Conservation (phyloP, 192 early-diverging fungal species). For the Allomyces javanicus region DNA sequence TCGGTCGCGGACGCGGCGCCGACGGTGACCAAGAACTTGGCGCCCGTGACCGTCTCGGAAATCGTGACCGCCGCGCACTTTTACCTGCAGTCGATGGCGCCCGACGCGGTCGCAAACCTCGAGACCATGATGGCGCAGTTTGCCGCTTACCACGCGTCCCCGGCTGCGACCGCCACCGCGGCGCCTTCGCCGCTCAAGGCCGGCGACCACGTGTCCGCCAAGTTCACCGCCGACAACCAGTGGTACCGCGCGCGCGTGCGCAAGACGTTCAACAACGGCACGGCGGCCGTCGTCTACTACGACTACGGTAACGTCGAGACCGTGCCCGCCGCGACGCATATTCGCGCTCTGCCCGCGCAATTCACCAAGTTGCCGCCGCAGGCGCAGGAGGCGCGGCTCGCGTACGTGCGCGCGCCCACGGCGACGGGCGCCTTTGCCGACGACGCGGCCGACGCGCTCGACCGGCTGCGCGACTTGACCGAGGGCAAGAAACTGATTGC, state of each 20-base stretch:
- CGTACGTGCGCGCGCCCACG: slow-evolving; percentile 52
- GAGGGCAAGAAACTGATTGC: neutral
- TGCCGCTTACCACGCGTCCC: slow-evolving; percentile 31
- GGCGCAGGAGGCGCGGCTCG: slow-evolving; percentile 64
- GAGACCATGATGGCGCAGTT: slow-evolving; percentile 73
- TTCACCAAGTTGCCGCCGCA: slow-evolving; percentile 52
- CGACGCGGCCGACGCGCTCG: slow-evolving; percentile 54
- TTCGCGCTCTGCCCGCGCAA: slow-evolving; percentile 52
- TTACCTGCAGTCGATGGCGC: slow-evolving; percentile 40
- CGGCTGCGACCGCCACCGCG: slow-evolving; percentile 12
- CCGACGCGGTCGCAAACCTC: slow-evolving; percentile 33
- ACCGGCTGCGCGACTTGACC: slow-evolving; percentile 41
- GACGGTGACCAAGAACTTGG: slow-evolving; percentile 43
- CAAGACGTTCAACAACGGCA: slow-evolving; percentile 29
- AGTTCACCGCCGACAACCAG: slow-evolving; percentile 70
- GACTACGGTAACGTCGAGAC: slow-evolving; percentile 90
- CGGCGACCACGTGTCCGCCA: slow-evolving; percentile 53
- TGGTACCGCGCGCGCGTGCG: slow-evolving; percentile 82
- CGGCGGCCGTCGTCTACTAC: slow-evolving; percentile 62
- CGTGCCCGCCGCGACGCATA: slow-evolving; percentile 32
- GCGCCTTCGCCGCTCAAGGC: slow-evolving; percentile 30
- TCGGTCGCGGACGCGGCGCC: slow-evolving; percentile 24
- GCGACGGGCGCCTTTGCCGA: slow-evolving; percentile 30
- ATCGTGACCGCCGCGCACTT: slow-evolving; percentile 33
- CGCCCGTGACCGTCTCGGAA: slow-evolving; percentile 53